These are phyloP conservation scores for Puccinia horiana DNA, from an alignment of 1,284 basidiomycete genomes.

Conservation along the genomic window DNA sequence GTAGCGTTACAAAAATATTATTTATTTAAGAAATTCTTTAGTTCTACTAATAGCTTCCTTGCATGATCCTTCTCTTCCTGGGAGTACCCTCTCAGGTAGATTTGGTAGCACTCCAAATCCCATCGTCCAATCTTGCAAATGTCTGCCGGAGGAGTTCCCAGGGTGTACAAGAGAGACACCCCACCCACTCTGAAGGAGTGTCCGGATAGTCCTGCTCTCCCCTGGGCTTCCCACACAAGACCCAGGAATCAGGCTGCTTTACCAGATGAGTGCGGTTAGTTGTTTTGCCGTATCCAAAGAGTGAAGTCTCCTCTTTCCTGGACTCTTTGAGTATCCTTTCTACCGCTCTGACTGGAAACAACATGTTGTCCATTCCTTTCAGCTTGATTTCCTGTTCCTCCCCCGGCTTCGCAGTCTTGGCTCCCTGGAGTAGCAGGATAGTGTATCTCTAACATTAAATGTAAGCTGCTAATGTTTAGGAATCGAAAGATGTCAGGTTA, in stretches of 20 bases:
- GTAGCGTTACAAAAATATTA: too few species aligned
- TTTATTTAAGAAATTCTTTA: too few species aligned
- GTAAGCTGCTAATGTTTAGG: too few species aligned
- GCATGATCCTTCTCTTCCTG: too few species aligned
- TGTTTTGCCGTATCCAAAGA: neutral
- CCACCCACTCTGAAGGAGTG: neutral
- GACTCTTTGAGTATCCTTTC: neutral
- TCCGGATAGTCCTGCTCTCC: neutral
- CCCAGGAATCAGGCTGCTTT: too few species aligned
- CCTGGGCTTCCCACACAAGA: neutral
- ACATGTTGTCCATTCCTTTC: neutral
- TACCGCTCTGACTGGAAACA: neutral
- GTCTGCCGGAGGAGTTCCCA: neutral
- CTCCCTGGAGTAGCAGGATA: too few species aligned
- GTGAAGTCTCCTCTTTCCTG: neutral
- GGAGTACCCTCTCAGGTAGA: neutral
- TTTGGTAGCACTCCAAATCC: neutral
- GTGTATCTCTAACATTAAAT: too few species aligned
- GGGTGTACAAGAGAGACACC: neutral
- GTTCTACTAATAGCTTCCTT: too few species aligned
- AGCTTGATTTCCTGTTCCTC: neutral
- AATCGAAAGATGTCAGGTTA: too few species aligned
- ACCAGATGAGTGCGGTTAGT: neutral
- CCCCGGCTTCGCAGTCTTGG: neutral
- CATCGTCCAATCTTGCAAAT: neutral